Percentiles rank a stretch among this genome's conserved stretches.
Conservation (phyloP, 2,329 filamentous ascomycete species). For the Huntiella savannae region DNA sequence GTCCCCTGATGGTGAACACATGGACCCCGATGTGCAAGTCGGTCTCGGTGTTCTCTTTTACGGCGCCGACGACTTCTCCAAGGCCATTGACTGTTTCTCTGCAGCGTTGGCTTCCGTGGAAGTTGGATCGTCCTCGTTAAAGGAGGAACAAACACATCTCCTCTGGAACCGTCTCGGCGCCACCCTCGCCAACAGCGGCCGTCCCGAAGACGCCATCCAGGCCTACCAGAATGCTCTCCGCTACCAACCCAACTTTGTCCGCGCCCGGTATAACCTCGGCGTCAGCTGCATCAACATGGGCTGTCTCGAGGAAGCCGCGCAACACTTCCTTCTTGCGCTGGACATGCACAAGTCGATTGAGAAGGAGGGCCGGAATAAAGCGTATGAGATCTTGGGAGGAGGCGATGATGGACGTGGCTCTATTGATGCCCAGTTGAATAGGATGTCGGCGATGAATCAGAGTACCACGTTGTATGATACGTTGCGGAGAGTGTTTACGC, state of each 20-base stretch:
- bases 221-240: constrained; percentile 86
- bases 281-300: constrained; percentile 96
- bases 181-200: constrained; percentile 84
- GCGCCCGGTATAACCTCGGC: constrained; percentile 88
- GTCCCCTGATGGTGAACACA: constrained; percentile 77
- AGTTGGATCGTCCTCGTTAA: constrained; percentile 56
- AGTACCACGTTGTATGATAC: constrained; percentile 96
- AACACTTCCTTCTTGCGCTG: constrained; percentile 77
- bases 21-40: constrained; percentile 97
- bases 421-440: constrained; percentile 56
- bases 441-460: constrained; percentile 85
- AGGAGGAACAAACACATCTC: constrained; percentile 70
- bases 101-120: constrained; percentile 75
- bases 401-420: constrained; percentile 19
- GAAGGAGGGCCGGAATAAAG: constrained; percentile 63
- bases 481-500: constrained; percentile 77
- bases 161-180: constrained; percentile 95
- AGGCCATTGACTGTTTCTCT: constrained; percentile 95
- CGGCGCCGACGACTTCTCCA: constrained; percentile 92
- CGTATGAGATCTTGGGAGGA: constrained; percentile 58
- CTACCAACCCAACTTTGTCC: constrained; percentile 87
- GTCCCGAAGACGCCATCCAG: constrained; percentile 86
- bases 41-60: constrained; percentile 95
- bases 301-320: constrained; percentile 80
- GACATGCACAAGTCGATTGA: constrained; percentile 93